phyloP scores from a whole-genome alignment of 208 protist species.

The Zelonia costaricensis region DNA sequence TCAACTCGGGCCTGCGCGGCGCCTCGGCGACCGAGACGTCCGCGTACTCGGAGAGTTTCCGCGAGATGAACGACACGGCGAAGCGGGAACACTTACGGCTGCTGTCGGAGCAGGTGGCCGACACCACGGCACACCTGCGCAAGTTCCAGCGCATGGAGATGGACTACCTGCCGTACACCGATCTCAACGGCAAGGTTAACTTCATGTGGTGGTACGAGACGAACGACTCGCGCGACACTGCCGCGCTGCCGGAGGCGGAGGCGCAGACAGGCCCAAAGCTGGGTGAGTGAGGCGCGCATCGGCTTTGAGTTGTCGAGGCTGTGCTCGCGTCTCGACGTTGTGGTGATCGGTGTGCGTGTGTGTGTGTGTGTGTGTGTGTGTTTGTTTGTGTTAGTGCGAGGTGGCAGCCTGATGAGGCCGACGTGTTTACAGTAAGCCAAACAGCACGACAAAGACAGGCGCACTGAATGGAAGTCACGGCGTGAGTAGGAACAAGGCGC shows the following conservation, averaged over 20 bases:
- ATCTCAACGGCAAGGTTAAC: conserved; percentile 92
- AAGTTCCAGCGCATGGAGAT: conserved; percentile 83
- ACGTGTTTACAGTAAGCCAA: background rate
- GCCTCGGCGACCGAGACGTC: conserved; percentile 66
- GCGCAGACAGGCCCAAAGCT: conserved; percentile 13
- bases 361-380: background rate
- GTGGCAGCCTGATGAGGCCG: too few species aligned
- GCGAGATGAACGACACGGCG: conserved; percentile 65
- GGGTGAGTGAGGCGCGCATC: conserved; percentile 14
- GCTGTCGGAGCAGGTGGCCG: conserved; percentile 67
- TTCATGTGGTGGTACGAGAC: conserved; percentile 95
- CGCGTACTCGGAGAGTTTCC: conserved; percentile 55
- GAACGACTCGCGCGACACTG: conserved; percentile 34
- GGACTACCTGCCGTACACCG: conserved; percentile 92
- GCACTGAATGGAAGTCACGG: too few species aligned
- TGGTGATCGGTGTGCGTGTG: too few species aligned
- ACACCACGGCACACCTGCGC: conserved; percentile 70
- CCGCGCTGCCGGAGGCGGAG: conserved; percentile 39
- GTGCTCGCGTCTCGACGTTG: background rate
- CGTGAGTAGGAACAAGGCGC: too few species aligned
- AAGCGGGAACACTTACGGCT: conserved; percentile 64
- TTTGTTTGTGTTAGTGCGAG: background rate
- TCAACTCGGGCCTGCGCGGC: conserved; percentile 53
- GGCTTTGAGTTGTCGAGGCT: background rate
- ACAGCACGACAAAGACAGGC: background rate